These are phyloP conservation scores for Geotrichum carabidarum DNA, from an alignment of 1,139 yeast genomes.

Conservation along the genomic window DNA sequence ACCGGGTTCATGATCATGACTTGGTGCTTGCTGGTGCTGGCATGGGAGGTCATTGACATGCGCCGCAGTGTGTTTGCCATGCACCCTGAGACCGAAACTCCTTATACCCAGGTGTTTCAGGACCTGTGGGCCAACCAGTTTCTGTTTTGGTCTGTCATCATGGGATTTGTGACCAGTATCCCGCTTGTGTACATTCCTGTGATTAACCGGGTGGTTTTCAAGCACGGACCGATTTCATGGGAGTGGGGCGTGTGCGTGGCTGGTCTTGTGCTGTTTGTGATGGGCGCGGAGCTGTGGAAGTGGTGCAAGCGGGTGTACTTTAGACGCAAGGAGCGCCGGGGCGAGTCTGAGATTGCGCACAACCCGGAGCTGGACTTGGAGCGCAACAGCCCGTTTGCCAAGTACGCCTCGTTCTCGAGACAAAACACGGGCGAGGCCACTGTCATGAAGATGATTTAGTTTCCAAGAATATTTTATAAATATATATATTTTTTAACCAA, in stretches of 20 bases:
- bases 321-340: slow-evolving; percentile 36
- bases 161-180: slow-evolving; percentile 68
- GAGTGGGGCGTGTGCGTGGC: slow-evolving; percentile 83
- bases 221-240: slow-evolving; percentile 67
- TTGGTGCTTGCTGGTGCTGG: slow-evolving; percentile 81
- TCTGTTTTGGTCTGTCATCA: slow-evolving; percentile 75
- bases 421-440: slow-evolving; percentile 35
- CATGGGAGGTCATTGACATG: slow-evolving; percentile 87
- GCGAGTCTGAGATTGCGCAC: slow-evolving; percentile 33
- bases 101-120: slow-evolving; percentile 53
- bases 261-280: slow-evolving; percentile 54
- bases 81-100: slow-evolving; percentile 62
- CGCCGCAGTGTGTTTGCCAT: slow-evolving; percentile 67
- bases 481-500: neutral
- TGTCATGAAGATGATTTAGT: neutral
- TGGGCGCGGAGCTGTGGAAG: slow-evolving; percentile 64
- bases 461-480: neutral
- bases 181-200: slow-evolving; percentile 88
- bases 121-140: slow-evolving; percentile 76
- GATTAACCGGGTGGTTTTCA: slow-evolving; percentile 69
- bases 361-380: slow-evolving; percentile 65
- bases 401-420: slow-evolving; percentile 55
- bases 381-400: slow-evolving; percentile 58
- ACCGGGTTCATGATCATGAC: slow-evolving; percentile 82
- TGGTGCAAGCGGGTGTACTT: slow-evolving; percentile 56